phyloP scores from a whole-genome alignment of 108 stramenopile genomes.

The Pinguiococcus pyrenoidosus region DNA sequence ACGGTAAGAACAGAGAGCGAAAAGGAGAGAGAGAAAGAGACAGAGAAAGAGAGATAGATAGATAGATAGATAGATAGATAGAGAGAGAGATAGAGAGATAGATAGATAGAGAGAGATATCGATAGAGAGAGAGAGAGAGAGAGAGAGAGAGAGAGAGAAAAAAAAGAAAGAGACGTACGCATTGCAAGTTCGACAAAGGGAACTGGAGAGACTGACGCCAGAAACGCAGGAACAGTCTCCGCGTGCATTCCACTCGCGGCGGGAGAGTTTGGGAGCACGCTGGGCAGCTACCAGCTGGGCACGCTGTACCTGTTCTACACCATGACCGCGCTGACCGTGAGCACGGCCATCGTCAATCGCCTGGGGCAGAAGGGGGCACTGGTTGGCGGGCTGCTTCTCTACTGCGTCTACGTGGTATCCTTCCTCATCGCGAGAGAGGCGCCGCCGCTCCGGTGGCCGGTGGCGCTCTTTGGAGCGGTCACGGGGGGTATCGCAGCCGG shows the following conservation, averaged over 20 bases:
- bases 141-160: too few relatives aligned
- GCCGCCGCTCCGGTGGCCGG: neutral
- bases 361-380: slow-evolving; percentile 44
- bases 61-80: too few relatives aligned
- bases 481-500: slow-evolving; percentile 61
- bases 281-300: slow-evolving; percentile 44
- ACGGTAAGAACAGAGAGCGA: too few relatives aligned
- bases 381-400: slow-evolving; percentile 49
- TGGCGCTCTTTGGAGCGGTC: slow-evolving; percentile 43
- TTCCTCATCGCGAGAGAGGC: slow-evolving; percentile 39
- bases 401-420: slow-evolving; percentile 49
- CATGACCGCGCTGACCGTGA: slow-evolving; percentile 48
- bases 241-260: slow-evolving; percentile 46
- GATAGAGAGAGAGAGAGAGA: too few relatives aligned
- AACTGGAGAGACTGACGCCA: too few relatives aligned
- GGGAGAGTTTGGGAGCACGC: slow-evolving; percentile 36
- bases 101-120: too few relatives aligned
- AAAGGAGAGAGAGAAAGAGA: too few relatives aligned
- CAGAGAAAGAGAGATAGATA: too few relatives aligned
- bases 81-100: too few relatives aligned
- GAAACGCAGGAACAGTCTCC: slow-evolving; percentile 49
- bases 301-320: slow-evolving; percentile 55
- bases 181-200: too few relatives aligned
- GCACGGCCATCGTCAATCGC: slow-evolving; percentile 43
- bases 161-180: too few relatives aligned